These are phyloP conservation scores for Pichia deserticola DNA, from an alignment of 805 yeast genomes.

Conservation along the genomic window DNA sequence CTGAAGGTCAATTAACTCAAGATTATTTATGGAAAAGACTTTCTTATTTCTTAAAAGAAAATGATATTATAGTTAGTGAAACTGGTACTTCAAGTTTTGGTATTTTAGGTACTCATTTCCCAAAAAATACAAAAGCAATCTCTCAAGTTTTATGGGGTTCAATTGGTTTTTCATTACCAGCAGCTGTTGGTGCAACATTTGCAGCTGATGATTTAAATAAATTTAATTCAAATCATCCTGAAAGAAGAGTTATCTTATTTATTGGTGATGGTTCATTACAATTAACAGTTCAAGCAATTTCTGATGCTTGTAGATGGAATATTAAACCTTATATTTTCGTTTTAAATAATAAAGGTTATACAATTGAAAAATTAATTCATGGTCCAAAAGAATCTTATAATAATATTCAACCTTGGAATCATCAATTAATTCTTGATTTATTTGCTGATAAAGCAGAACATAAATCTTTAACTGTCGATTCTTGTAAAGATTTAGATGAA, in stretches of 20 bases:
- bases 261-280: conserved; percentile 75
- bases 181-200: conserved; percentile 59
- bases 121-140: conserved; percentile 53
- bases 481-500: conserved; percentile 51
- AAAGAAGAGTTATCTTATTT: conserved; percentile 56
- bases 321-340: conserved; percentile 62
- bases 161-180: conserved; percentile 64
- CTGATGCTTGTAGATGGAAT: conserved; percentile 61
- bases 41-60: conserved; percentile 54
- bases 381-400: conserved; percentile 60
- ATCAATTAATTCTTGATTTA: conserved; percentile 45
- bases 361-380: conserved; percentile 68
- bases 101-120: conserved; percentile 58
- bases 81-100: conserved; percentile 76
- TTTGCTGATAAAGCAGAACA: conserved; percentile 52
- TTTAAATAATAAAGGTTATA: conserved; percentile 66
- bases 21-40: conserved; percentile 64
- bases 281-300: conserved; percentile 66
- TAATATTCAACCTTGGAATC: conserved; percentile 64
- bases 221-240: conserved; percentile 1
- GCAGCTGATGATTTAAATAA: conserved; percentile 42
- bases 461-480: conserved; percentile 47
- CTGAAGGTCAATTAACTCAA: conserved; percentile 43
- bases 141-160: conserved; percentile 76
- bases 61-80: conserved; percentile 62